A percentile compares a stretch with the other conserved stretches of the same genome.
Conservation (phyloP, 2,329 filamentous ascomycete species). For the Fusarium dlaminii region DNA sequence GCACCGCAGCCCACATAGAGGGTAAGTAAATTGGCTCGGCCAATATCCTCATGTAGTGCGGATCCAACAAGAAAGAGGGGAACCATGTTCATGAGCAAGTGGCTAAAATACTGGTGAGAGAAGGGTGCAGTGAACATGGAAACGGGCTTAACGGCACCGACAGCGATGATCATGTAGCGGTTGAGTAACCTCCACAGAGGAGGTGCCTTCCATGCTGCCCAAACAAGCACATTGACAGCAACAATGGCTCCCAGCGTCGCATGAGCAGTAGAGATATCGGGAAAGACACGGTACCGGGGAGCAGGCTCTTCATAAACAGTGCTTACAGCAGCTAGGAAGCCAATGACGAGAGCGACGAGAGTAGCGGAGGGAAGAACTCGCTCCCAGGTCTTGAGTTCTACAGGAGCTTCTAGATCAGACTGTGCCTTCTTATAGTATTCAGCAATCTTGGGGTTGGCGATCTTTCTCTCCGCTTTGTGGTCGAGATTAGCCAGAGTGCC, state of each 20-base stretch:
- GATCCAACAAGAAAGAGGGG: slow-evolving; percentile 73
- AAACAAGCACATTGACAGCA: slow-evolving; percentile 66
- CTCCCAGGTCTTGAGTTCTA: slow-evolving; percentile 60
- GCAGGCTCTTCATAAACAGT: slow-evolving; percentile 64
- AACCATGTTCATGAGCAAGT: slow-evolving; percentile 72
- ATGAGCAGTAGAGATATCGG: slow-evolving; percentile 68
- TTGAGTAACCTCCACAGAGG: slow-evolving; percentile 74
- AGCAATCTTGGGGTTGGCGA: slow-evolving; percentile 51
- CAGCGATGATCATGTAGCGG: slow-evolving; percentile 71
- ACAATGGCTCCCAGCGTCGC: slow-evolving; percentile 73
- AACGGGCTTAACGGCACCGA: slow-evolving; percentile 70
- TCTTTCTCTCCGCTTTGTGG: slow-evolving; percentile 49
- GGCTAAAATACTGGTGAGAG: slow-evolving; percentile 71
- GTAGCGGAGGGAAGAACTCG: slow-evolving; percentile 65
- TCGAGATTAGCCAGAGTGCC: slow-evolving; percentile 56
- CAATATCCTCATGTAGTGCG: slow-evolving; percentile 74
- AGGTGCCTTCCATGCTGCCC: slow-evolving; percentile 69
- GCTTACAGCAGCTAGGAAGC: slow-evolving; percentile 55
- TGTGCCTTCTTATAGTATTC: slow-evolving; percentile 57
- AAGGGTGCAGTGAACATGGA: slow-evolving; percentile 72
- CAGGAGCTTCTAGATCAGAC: slow-evolving; percentile 61
- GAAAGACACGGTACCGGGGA: slow-evolving; percentile 62
- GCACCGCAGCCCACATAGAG: slow-evolving; percentile 70
- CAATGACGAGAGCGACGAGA: slow-evolving; percentile 57
- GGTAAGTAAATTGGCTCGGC: slow-evolving; percentile 74